Conservation (phyloP, 2,329 filamentous ascomycete species). For the Clonostachys chloroleuca region DNA sequence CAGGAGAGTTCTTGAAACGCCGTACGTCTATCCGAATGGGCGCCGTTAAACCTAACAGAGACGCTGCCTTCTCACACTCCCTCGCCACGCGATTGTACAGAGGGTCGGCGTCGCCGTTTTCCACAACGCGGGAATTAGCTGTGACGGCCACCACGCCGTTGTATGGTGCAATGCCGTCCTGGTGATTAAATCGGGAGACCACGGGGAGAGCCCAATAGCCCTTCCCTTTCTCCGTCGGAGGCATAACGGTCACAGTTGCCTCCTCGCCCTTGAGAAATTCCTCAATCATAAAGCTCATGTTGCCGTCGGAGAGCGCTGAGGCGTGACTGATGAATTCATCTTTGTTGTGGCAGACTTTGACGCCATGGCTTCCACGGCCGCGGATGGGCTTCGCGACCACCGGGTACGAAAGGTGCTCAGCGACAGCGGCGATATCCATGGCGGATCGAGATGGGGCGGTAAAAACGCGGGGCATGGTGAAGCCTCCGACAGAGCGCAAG, state of each 20-base stretch:
- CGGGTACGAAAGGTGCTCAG: slow-evolving; percentile 16
- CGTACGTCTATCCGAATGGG: slow-evolving; percentile 41
- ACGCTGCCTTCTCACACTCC: slow-evolving; percentile 33
- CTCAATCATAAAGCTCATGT: slow-evolving; percentile 32
- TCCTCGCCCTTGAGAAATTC: slow-evolving; percentile 43
- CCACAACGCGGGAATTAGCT: slow-evolving; percentile 35
- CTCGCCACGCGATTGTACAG: slow-evolving; percentile 21
- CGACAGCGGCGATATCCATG: neutral
- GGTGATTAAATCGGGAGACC: slow-evolving; percentile 41
- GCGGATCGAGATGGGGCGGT: slow-evolving; percentile 7
- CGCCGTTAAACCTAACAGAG: slow-evolving; percentile 30
- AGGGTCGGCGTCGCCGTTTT: slow-evolving; percentile 20
- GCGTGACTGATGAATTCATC: slow-evolving; percentile 25
- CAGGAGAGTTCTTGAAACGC: slow-evolving; percentile 18
- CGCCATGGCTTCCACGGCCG: slow-evolving; percentile 42
- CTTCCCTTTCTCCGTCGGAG: slow-evolving; percentile 21
- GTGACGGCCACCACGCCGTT: slow-evolving; percentile 41
- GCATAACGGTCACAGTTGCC: slow-evolving; percentile 46
- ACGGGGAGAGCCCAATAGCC: slow-evolving; percentile 37
- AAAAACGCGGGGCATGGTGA: slow-evolving; percentile 33
- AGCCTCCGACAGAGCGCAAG: slow-evolving; percentile 24
- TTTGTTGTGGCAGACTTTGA: slow-evolving; percentile 33
- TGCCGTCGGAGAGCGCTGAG: slow-evolving; percentile 10
- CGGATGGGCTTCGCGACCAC: slow-evolving; percentile 42
- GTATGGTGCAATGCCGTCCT: slow-evolving; percentile 40